phyloP scores from a whole-genome alignment of 176 grass and related monocot species.

The Cymbopogon citratus region DNA sequence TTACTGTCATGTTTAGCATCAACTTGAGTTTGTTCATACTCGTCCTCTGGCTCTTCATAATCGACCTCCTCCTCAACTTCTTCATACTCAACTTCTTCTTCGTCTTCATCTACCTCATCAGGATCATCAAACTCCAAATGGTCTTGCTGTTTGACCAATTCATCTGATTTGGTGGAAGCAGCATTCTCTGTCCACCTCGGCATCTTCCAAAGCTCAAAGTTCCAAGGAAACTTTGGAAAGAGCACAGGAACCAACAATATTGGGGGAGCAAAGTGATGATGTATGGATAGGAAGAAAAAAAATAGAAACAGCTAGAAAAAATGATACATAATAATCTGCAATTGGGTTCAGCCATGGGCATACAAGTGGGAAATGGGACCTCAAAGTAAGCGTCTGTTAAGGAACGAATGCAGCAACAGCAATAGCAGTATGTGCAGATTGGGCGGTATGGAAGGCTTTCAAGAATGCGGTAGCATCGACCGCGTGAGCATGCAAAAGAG shows the following conservation, averaged over 20 bases:
- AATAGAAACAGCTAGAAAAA: constrained; percentile 44
- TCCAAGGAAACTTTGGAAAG: constrained; percentile 62
- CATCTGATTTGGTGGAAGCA: background rate
- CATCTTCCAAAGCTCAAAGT: constrained; percentile 64
- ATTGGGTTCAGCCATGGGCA: constrained; percentile 39
- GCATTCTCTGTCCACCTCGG: constrained; percentile 30
- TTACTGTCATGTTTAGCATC: background rate
- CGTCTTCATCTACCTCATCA: constrained; percentile 60
- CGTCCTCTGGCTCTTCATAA: constrained; percentile 45
- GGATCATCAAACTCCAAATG: constrained; percentile 42
- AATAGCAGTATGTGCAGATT: constrained; percentile 4
- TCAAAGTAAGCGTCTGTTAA: constrained; percentile 10
- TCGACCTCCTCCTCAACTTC: constrained; percentile 56
- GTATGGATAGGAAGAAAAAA: constrained; percentile 53
- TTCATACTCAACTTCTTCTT: constrained; percentile 62
- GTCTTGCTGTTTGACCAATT: constrained; percentile 19
- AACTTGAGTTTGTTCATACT: background rate
- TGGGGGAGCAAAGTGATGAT: constrained; percentile 46
- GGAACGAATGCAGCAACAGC: constrained; percentile 10
- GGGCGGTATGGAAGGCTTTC: background rate
- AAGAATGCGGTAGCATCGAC: constrained; percentile 14
- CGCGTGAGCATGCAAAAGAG: constrained; percentile 17
- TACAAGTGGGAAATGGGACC: constrained; percentile 9
- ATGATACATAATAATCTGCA: constrained; percentile 35
- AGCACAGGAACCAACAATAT: constrained; percentile 51